phyloP scores from a whole-genome alignment of 441 rosid genomes.

The Populus trichocarpa region DNA sequence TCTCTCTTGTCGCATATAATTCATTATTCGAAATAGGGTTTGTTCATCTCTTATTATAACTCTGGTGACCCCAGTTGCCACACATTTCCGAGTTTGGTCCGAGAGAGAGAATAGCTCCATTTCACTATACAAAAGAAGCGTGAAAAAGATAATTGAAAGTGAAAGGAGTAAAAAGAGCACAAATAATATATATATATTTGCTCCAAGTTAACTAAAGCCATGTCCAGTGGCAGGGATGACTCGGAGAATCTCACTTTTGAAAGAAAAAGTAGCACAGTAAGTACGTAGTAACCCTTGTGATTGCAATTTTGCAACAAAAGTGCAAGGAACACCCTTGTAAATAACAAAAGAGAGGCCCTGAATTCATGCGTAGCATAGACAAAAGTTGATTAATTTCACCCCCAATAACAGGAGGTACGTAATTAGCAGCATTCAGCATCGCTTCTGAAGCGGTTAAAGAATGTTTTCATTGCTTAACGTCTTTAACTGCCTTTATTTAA shows the following conservation, averaged over 20 bases:
- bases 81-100: too few species aligned
- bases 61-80: too few species aligned
- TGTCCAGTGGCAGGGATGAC: background rate
- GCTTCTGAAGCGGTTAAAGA: constrained; percentile 7
- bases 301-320: background rate
- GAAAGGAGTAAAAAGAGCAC: background rate
- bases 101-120: background rate
- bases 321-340: background rate
- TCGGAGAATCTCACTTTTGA: background rate
- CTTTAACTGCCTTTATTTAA: background rate
- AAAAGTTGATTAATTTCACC: background rate
- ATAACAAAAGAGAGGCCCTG: constrained; percentile 1
- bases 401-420: background rate
- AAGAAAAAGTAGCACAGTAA: background rate
- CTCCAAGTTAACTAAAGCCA: background rate
- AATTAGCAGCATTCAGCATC: background rate
- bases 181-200: background rate
- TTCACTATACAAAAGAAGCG: background rate
- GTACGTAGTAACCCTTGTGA: background rate
- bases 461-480: background rate
- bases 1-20: background rate
- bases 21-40: background rate
- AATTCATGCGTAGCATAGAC: background rate
- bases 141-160: background rate
- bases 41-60: background rate